Conservation (phyloP, 768 basidiomycete species). For the Phylloporus sp. region DNA sequence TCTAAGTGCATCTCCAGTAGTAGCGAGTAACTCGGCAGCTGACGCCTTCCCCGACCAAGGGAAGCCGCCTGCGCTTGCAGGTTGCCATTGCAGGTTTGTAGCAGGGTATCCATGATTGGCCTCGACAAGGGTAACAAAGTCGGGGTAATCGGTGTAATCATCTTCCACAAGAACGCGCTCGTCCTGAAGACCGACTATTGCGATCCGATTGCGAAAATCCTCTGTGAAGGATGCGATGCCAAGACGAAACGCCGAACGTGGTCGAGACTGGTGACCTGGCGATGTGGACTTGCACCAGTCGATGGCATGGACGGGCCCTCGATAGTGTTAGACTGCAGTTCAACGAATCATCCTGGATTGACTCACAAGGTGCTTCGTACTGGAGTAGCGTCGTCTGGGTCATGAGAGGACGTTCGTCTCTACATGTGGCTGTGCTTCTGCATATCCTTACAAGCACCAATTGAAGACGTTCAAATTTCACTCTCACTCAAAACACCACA, state of each 20-base stretch:
- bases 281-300: constrained; percentile 86
- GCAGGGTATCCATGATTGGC: constrained; percentile 89
- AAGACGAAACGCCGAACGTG: constrained; percentile 76
- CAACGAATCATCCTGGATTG: neutral
- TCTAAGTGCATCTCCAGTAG: constrained; percentile 88
- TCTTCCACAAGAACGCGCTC: constrained; percentile 87
- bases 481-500: neutral
- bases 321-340: constrained; percentile 18
- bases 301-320: constrained; percentile 82
- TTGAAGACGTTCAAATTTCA: too few species aligned
- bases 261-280: constrained; percentile 68
- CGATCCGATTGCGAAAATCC: constrained; percentile 78
- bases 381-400: constrained; percentile 70
- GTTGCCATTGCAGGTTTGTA: constrained; percentile 92
- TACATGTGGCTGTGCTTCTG: constrained; percentile 23
- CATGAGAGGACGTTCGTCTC: constrained; percentile 37
- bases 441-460: neutral
- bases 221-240: constrained; percentile 84
- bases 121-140: constrained; percentile 84
- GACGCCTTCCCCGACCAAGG: constrained; percentile 67
- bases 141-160: constrained; percentile 76
- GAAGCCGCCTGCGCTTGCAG: constrained; percentile 58
- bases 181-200: constrained; percentile 74
- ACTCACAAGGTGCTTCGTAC: constrained; percentile 84
- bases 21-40: constrained; percentile 80